A percentile compares a stretch with the other conserved stretches of the same genome.
Conservation (phyloP, 139 green algal genomes). For the Micractinium conductrix region DNA sequence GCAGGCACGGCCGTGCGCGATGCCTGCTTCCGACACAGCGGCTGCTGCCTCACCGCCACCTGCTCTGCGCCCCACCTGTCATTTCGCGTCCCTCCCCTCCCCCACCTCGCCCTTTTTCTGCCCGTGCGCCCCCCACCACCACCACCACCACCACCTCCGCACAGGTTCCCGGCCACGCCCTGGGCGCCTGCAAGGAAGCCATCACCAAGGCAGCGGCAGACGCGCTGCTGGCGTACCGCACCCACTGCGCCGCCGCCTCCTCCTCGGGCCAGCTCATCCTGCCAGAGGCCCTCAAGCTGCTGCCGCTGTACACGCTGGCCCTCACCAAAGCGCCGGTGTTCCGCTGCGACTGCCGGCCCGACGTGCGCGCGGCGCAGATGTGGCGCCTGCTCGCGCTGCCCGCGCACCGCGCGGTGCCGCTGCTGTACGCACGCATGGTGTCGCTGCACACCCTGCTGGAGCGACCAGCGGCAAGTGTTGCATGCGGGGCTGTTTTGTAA, state of each 20-base stretch:
- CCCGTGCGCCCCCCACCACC: neutral
- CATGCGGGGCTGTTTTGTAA: neutral
- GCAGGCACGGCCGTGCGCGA: no score
- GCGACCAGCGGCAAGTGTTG: neutral
- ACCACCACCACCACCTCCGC: neutral
- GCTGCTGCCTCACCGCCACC: no score
- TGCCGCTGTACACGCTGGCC: conserved; percentile 84
- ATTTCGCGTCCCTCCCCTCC: neutral
- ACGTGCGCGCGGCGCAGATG: conserved; percentile 53
- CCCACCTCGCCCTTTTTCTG: neutral
- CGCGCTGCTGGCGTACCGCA: conserved; percentile 72
- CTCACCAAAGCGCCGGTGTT: conserved; percentile 80
- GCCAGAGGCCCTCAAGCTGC: conserved; percentile 91
- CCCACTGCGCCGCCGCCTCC: conserved; percentile 73
- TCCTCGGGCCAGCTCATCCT: conserved; percentile 86
- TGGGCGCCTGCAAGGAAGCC: conserved; percentile 64
- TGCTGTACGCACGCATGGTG: conserved; percentile 76
- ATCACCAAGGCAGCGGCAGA: conserved; percentile 57
- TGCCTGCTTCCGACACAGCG: no score
- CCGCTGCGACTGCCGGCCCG: conserved; percentile 50
- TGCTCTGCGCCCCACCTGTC: neutral
- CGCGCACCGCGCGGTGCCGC: conserved; percentile 51
- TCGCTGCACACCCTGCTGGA: conserved; percentile 50
- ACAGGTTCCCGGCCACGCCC: conserved; percentile 42
- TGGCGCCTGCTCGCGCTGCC: conserved; percentile 70